These are phyloP conservation scores for Escovopsis sp. DNA, from an alignment of 2,329 filamentous ascomycete species.

Conservation along the genomic window DNA sequence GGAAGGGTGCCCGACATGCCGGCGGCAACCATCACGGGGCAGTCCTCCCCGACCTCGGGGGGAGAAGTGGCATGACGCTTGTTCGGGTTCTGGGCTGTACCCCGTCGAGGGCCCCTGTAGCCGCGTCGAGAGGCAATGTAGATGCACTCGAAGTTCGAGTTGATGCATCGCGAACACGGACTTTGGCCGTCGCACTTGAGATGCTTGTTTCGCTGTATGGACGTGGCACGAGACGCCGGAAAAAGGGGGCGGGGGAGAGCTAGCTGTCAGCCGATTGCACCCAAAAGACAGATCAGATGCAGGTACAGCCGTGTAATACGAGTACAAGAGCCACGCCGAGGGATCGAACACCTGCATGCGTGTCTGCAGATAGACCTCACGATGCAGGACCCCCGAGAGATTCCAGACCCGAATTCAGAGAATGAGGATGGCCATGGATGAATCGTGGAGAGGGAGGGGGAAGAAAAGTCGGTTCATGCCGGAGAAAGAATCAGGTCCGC, in stretches of 20 bases:
- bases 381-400: neutral
- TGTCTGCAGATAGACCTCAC: too few species aligned
- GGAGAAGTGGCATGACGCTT: constrained; percentile 35
- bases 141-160: constrained; percentile 45
- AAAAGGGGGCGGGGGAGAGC: neutral
- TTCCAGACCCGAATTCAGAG: neutral
- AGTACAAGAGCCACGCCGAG: too few species aligned
- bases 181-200: constrained; percentile 60
- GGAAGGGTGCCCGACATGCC: constrained; percentile 6
- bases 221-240: neutral
- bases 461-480: neutral
- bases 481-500: neutral
- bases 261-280: neutral
- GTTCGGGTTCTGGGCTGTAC: constrained; percentile 27
- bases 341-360: too few species aligned
- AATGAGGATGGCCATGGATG: too few species aligned
- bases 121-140: constrained; percentile 64
- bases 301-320: neutral
- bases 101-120: constrained; percentile 45
- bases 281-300: too few species aligned
- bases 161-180: constrained; percentile 54
- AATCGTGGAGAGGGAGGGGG: too few species aligned
- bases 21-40: constrained; percentile 20
- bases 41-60: constrained; percentile 18
- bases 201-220: constrained; percentile 43